These are phyloP conservation scores for Clitoria ternatea DNA, from an alignment of 306 rosid species.

Conservation along the genomic window DNA sequence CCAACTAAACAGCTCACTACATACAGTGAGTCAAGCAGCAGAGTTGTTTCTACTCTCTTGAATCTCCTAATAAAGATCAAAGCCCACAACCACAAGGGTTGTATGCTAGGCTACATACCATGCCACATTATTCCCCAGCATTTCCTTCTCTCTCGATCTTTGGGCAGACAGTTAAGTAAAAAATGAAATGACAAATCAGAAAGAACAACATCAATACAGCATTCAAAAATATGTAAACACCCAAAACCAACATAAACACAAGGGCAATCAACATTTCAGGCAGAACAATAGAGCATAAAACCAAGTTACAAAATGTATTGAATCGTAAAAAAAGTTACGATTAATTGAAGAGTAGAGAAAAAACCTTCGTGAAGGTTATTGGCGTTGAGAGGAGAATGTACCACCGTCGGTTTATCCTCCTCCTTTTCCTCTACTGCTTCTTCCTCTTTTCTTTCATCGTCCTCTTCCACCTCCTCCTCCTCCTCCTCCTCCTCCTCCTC, in stretches of 20 bases:
- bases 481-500: background rate
- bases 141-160: background rate
- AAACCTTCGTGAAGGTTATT: slow-evolving; percentile 31
- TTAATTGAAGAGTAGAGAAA: background rate
- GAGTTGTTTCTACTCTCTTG: background rate
- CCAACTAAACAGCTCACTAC: too few relatives aligned
- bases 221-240: background rate
- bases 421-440: background rate
- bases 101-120: background rate
- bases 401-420: slow-evolving; percentile 19
- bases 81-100: background rate
- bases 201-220: background rate
- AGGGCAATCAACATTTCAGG: slow-evolving; percentile 1
- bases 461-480: background rate
- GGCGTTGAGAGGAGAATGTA: slow-evolving; percentile 24
- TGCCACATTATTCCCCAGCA: too few relatives aligned
- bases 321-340: background rate
- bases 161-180: background rate
- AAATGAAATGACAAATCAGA: background rate
- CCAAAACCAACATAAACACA: background rate
- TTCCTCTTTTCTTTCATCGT: background rate
- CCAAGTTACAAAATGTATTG: background rate
- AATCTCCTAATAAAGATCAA: background rate
- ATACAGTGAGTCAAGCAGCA: background rate
- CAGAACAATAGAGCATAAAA: background rate